These are phyloP conservation scores for Macroventuria anomochaeta DNA, from an alignment of 2,329 filamentous ascomycete species.

Conservation along the genomic window DNA sequence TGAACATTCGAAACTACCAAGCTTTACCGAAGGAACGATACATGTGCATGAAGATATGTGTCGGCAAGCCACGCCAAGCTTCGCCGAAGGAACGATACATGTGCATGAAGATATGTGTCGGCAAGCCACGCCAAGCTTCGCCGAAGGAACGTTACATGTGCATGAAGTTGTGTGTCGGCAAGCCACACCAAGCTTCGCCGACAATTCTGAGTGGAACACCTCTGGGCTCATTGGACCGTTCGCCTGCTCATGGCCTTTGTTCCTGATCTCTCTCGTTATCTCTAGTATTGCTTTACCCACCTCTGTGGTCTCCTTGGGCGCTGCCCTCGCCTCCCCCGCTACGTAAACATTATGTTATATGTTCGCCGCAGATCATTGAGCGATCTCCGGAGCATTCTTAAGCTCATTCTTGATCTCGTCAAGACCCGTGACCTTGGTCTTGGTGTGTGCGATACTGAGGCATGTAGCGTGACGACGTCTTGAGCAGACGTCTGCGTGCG, in stretches of 20 bases:
- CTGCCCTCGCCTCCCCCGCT: background rate
- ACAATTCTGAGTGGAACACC: background rate
- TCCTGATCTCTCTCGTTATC: background rate
- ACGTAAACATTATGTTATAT: background rate
- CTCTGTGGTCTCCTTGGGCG: background rate
- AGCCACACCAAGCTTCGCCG: too few species aligned
- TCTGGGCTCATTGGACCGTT: background rate
- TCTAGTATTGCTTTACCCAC: background rate
- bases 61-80: too few species aligned
- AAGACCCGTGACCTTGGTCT: background rate
- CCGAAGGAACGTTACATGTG: too few species aligned
- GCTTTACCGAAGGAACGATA: too few species aligned
- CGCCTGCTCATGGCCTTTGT: background rate
- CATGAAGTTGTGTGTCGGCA: too few species aligned
- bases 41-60: too few species aligned
- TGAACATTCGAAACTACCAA: too few species aligned
- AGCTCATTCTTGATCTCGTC: background rate
- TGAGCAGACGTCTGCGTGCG: conserved; percentile 13
- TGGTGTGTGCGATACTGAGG: background rate
- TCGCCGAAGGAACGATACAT: too few species aligned
- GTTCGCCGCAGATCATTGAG: background rate
- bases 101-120: too few species aligned
- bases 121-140: too few species aligned
- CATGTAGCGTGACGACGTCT: conserved; percentile 5
- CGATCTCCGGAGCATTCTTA: background rate